Conservation (phyloP, 805 yeast species). For the Nakazawaea holstii region DNA sequence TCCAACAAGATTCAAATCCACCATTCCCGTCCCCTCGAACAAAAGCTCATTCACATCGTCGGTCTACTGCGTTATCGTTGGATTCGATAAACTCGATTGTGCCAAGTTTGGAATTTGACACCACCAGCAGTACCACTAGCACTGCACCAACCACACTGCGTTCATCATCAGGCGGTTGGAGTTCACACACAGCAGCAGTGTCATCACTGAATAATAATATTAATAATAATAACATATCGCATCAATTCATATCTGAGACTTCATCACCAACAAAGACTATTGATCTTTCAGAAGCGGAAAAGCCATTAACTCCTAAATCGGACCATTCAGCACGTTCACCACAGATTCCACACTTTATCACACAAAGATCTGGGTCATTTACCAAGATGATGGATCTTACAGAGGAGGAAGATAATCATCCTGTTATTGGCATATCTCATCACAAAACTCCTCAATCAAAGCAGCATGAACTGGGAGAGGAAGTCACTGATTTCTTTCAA, state of each 20-base stretch:
- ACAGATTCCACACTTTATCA: neutral
- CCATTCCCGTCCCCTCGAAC: neutral
- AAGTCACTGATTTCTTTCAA: neutral
- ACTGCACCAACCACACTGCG: too few species aligned
- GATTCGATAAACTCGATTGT: neutral
- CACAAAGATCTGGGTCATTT: slow-evolving; percentile 1
- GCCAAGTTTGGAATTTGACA: neutral
- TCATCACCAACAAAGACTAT: neutral
- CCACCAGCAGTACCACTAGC: neutral
- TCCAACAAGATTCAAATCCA: neutral
- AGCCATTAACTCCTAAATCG: neutral
- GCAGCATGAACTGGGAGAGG: neutral
- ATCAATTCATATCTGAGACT: neutral
- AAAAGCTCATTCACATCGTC: neutral
- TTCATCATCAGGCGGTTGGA: too few species aligned
- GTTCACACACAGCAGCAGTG: too few species aligned
- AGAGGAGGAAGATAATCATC: slow-evolving; percentile 1
- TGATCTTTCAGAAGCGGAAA: slow-evolving; percentile 2
- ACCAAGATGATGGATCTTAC: slow-evolving; percentile 5
- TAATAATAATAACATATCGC: neutral
- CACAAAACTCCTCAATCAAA: too few species aligned
- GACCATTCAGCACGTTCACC: neutral
- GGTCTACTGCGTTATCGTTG: slow-evolving; percentile 3
- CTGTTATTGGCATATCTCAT: too few species aligned
- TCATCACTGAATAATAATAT: neutral